Percentiles rank a stretch among this genome's conserved stretches.
Conservation (phyloP, 768 basidiomycete species). For the Amanita subjunquillea region DNA sequence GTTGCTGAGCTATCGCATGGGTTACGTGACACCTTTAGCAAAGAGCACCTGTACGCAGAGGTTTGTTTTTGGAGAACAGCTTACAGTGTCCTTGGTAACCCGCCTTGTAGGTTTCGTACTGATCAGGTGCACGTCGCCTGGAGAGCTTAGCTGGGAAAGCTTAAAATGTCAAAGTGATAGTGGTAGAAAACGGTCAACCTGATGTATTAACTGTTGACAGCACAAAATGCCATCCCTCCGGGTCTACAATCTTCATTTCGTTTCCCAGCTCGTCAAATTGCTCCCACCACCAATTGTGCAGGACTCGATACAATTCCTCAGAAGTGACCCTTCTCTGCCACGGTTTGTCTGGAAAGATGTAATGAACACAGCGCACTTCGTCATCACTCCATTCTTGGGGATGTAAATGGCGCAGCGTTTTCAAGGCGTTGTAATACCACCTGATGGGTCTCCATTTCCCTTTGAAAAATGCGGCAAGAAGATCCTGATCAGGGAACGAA, state of each 20-base stretch:
- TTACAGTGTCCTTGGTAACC: not conserved
- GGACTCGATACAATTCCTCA: conserved; percentile 33
- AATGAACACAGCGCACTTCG: conserved; percentile 81
- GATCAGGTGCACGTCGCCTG: conserved; percentile 91
- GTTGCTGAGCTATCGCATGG: conserved; percentile 86
- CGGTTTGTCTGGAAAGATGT: conserved; percentile 80
- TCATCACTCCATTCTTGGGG: conserved; percentile 72
- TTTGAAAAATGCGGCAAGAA: conserved; percentile 71
- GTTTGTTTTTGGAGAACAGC: conserved; percentile 27
- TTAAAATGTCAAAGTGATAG: not conserved
- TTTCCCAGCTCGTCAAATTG: conserved; percentile 37
- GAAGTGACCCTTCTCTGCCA: conserved; percentile 52
- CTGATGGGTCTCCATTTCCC: conserved; percentile 71
- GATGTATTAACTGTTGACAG: conserved; percentile 33
- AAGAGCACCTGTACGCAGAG: conserved; percentile 91
- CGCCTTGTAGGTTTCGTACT: conserved; percentile 70
- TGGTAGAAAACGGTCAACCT: conserved; percentile 1
- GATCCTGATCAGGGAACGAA: conserved; percentile 86
- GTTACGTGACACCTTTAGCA: conserved; percentile 61
- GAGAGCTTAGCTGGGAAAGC: conserved; percentile 40
- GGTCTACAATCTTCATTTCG: conserved; percentile 33
- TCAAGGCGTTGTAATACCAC: conserved; percentile 90
- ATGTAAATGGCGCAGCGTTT: conserved; percentile 73
- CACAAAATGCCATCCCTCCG: conserved; percentile 40
- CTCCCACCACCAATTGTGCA: conserved; percentile 79